Evolutionary conservation across 129 eudicot species (phyloP).

Genomic region (Pulicaria dysenterica): DNA sequence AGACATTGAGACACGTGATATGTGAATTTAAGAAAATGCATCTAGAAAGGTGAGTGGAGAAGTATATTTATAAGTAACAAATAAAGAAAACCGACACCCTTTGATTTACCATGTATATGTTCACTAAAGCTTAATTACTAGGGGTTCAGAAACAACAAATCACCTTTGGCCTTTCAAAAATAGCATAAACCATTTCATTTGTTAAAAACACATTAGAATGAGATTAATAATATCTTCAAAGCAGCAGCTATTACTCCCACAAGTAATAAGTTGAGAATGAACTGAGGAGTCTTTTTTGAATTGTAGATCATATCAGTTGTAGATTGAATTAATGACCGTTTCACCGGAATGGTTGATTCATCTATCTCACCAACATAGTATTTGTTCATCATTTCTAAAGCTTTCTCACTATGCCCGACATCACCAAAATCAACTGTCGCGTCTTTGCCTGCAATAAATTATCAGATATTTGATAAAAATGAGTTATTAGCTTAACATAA

Average conservation of each 20-base stretch:
- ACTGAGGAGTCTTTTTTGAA: conserved; percentile 3
- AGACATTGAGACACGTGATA: too few relatives aligned
- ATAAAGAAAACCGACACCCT: too few relatives aligned
- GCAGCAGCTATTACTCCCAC: conserved; percentile 3
- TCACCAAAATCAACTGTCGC: conserved; percentile 24
- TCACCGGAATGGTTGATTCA: conserved; percentile 24
- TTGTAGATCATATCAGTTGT: conserved; percentile 12
- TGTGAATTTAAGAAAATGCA: too few relatives aligned
- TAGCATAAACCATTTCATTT: too few relatives aligned
- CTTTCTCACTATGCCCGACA: conserved; percentile 27
- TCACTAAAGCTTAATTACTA: too few relatives aligned
- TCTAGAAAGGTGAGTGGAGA: too few relatives aligned
- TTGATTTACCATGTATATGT: too few relatives aligned
- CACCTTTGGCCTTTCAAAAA: too few relatives aligned
- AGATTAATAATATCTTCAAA: conserved; percentile 1
- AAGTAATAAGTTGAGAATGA: conserved; percentile 13
- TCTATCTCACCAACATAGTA: conserved; percentile 27
- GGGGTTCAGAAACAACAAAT: too few relatives aligned
- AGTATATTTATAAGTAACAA: too few relatives aligned
- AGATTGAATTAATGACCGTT: conserved; percentile 6
- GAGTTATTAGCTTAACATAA: neutral
- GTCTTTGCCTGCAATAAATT: conserved; percentile 24
- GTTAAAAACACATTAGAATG: neutral
- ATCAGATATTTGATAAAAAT: neutral
- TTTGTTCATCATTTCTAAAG: conserved; percentile 19